phyloP scores from a whole-genome alignment of 805 yeast species.

The Novakomyces olei region DNA sequence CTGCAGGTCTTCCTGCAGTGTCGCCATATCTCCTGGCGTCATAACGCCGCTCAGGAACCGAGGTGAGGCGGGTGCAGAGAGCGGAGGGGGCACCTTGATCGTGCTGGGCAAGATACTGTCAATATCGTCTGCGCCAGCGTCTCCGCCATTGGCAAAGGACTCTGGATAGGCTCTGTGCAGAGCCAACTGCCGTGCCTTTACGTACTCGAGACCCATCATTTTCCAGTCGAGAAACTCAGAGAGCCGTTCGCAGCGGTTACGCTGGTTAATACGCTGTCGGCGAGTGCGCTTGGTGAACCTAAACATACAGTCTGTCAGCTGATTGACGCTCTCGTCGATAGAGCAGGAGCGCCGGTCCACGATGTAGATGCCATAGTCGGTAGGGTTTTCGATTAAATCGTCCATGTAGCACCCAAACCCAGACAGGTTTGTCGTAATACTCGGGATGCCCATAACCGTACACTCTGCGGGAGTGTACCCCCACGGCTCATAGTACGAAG shows the following conservation, averaged over 20 bases:
- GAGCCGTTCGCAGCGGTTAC: slow-evolving; percentile 87
- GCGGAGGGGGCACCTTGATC: slow-evolving; percentile 60
- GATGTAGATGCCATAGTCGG: slow-evolving; percentile 90
- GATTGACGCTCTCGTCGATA: slow-evolving; percentile 83
- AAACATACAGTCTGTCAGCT: slow-evolving; percentile 71
- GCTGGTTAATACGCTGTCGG: slow-evolving; percentile 91
- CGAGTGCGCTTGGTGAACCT: slow-evolving; percentile 73
- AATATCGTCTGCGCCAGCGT: slow-evolving; percentile 11
- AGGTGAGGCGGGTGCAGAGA: slow-evolving; percentile 96
- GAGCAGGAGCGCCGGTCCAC: slow-evolving; percentile 85
- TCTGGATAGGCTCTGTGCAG: slow-evolving; percentile 87
- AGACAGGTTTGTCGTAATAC: slow-evolving; percentile 82
- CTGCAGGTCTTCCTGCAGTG: slow-evolving; percentile 72
- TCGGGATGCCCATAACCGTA: slow-evolving; percentile 98
- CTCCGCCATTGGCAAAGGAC: slow-evolving; percentile 28
- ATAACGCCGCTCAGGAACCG: slow-evolving; percentile 46
- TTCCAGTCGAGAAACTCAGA: slow-evolving; percentile 91
- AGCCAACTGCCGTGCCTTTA: slow-evolving; percentile 81
- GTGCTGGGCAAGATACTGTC: slow-evolving; percentile 12
- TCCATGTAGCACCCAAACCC: slow-evolving; percentile 99
- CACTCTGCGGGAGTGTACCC: slow-evolving; percentile 99
- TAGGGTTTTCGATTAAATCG: slow-evolving; percentile 78
- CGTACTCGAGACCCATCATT: slow-evolving; percentile 91
- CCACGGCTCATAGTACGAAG: slow-evolving; percentile 98
- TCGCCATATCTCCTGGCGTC: slow-evolving; percentile 98